phyloP scores from a whole-genome alignment of 192 early-diverging fungal species.

The Podila clonocystis region DNA sequence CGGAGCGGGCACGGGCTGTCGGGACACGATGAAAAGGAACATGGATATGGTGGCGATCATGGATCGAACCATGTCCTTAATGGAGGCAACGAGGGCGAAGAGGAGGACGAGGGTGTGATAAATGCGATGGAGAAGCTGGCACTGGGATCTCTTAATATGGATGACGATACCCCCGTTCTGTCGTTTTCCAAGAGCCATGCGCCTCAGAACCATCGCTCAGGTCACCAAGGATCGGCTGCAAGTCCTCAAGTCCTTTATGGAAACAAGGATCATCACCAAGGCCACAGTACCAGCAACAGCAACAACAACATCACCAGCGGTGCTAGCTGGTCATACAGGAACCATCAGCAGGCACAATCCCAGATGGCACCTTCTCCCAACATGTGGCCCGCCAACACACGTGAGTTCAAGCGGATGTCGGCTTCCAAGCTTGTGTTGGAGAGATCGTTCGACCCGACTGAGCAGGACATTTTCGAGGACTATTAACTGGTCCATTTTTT shows the following conservation, averaged over 20 bases:
- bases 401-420: slow-evolving; percentile 50
- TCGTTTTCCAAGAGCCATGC: background rate
- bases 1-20: background rate
- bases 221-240: background rate
- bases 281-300: background rate
- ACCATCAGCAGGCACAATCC: background rate
- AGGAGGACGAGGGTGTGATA: slow-evolving; percentile 37
- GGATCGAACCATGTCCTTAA: slow-evolving; percentile 26
- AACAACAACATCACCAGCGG: background rate
- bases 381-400: slow-evolving; percentile 41
- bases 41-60: slow-evolving; percentile 12
- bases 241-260: slow-evolving; percentile 5
- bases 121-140: slow-evolving; percentile 35
- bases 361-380: slow-evolving; percentile 9
- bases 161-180: slow-evolving; percentile 28
- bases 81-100: slow-evolving; percentile 22
- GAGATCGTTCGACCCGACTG: slow-evolving; percentile 29
- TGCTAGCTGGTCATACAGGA: background rate
- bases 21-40: background rate
- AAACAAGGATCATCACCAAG: background rate
- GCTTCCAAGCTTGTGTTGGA: slow-evolving; percentile 45
- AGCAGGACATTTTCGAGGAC: slow-evolving; percentile 42
- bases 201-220: no score
- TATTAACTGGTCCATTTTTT: slow-evolving; percentile 16
- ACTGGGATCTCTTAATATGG: slow-evolving; percentile 39